Evolutionary conservation across 352 stramenopile genomes (phyloP), one percentile per base, ranked within the genome.

Genomic region (Blastocystis sp.): DNA sequence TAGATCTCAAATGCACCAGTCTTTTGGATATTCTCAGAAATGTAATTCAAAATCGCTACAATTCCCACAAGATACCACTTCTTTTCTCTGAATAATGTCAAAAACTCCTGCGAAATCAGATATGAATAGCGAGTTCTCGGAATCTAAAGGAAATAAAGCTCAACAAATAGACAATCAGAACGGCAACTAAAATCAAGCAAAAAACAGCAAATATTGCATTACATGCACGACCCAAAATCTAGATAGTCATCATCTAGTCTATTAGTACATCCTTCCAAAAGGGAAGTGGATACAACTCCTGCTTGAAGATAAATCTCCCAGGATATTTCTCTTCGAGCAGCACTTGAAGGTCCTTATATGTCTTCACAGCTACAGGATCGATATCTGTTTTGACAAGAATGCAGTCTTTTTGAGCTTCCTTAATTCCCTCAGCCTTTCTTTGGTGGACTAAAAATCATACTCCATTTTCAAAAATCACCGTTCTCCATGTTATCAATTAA

Each of bases 341-440:
- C 1, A 23, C 43, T 45, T 84, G 64, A 37, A 84, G 26, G 68
- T 84, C 73, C 29, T 84, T 55, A n/a, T 84, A 84, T 20, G 73
- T 84, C 39, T 84, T 84, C 54, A 84, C 56, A 26, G 73, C 73
- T 43, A 84, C 73, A 15, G 73, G 73, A 84, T 84, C 73, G 39
- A 41, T 69, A 23, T 55, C 64, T 6, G 73, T 84, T 39, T 84
- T 63, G 3, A 84, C 73, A 59, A 84, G 47, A 84, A 84, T 84
- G 23, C 34, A 47, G 15, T 20, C 47, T 15, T 26, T 39, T 26
- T 84, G 15, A 15, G 53, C 43, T 63, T 59, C 39, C 55, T 80
- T 26, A 18, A n/a, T 43, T 55, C 50, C 23, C 26, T 66, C 53
- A 9, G 53, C 53, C 20, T 66, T 29, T 66, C 73, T 56, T 23